Evolutionary conservation across 768 basidiomycete genomes (phyloP).

Genomic region (Pleurotus pulmonarius): DNA sequence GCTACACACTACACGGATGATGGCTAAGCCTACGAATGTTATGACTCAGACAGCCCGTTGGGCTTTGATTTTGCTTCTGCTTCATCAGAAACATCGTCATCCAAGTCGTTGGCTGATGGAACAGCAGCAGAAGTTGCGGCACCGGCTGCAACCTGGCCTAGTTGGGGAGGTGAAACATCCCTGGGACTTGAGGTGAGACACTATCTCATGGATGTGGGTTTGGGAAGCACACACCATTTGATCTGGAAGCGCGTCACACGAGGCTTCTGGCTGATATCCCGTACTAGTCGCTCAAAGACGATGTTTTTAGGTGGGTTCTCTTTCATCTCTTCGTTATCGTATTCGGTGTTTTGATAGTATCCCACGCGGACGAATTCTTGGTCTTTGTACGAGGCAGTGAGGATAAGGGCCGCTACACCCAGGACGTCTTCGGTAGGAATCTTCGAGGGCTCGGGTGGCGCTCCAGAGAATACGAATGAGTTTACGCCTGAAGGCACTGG

Average conservation of each 20-base stretch:
- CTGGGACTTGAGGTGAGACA: constrained; percentile 26
- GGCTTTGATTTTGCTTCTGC: constrained; percentile 20
- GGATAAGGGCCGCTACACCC: constrained; percentile 94
- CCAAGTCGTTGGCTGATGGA: constrained; percentile 68
- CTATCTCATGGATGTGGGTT: background rate
- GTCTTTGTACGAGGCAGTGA: constrained; percentile 93
- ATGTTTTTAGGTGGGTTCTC: constrained; percentile 65
- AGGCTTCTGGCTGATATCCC: constrained; percentile 89
- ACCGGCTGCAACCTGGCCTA: constrained; percentile 42
- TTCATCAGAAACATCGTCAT: constrained; percentile 30
- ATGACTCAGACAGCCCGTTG: constrained; percentile 20
- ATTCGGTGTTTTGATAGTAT: constrained; percentile 99
- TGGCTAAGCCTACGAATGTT: constrained; percentile 6
- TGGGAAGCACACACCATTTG: constrained; percentile 59
- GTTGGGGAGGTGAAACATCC: constrained; percentile 59
- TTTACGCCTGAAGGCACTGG: constrained; percentile 97
- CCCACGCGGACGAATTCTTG: constrained; percentile 99
- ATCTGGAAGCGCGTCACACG: constrained; percentile 92
- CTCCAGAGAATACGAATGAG: constrained; percentile 93
- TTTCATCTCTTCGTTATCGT: constrained; percentile 92
- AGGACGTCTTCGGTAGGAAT: constrained; percentile 90
- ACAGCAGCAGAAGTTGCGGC: constrained; percentile 72
- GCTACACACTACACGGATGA: background rate
- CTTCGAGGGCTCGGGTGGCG: constrained; percentile 75
- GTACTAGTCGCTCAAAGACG: constrained; percentile 72